Conservation (phyloP, 2,329 filamentous ascomycete genomes). For the Aureobasidium sp. region DNA sequence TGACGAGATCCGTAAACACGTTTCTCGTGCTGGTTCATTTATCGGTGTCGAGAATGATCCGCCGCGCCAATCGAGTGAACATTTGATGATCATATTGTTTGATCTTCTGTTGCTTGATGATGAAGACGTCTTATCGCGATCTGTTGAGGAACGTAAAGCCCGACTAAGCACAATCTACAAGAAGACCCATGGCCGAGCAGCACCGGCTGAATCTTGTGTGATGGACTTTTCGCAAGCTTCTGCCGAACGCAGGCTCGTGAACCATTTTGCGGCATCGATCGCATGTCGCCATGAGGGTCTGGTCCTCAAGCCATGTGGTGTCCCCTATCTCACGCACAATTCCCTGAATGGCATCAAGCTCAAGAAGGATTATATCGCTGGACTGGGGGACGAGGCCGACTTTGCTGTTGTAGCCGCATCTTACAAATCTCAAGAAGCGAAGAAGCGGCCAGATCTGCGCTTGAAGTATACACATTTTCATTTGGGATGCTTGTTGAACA, state of each 20-base stretch:
- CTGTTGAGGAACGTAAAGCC: conserved; percentile 54
- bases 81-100: conserved; percentile 56
- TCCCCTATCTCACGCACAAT: conserved; percentile 60
- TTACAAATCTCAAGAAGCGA: conserved; percentile 58
- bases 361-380: conserved; percentile 77
- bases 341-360: conserved; percentile 59
- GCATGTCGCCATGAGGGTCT: conserved; percentile 65
- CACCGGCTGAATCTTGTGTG: conserved; percentile 58
- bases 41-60: conserved; percentile 65
- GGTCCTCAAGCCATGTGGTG: conserved; percentile 67
- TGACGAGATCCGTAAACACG: conserved; percentile 74
- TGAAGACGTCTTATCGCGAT: conserved; percentile 43
- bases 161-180: conserved; percentile 52
- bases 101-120: conserved; percentile 54
- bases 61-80: conserved; percentile 48
- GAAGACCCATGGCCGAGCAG: conserved; percentile 55
- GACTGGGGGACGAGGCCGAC: conserved; percentile 75
- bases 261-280: conserved; percentile 62
- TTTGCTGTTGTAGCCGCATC: conserved; percentile 72
- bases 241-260: conserved; percentile 50
- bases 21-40: conserved; percentile 63
- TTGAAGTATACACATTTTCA: conserved; percentile 71
- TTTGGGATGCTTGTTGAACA: conserved; percentile 68
- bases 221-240: conserved; percentile 56
- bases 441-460: conserved; percentile 36